Evolutionary conservation across 2,329 filamentous ascomycete species (phyloP).

Genomic region (Venturiaceae sp.): DNA sequence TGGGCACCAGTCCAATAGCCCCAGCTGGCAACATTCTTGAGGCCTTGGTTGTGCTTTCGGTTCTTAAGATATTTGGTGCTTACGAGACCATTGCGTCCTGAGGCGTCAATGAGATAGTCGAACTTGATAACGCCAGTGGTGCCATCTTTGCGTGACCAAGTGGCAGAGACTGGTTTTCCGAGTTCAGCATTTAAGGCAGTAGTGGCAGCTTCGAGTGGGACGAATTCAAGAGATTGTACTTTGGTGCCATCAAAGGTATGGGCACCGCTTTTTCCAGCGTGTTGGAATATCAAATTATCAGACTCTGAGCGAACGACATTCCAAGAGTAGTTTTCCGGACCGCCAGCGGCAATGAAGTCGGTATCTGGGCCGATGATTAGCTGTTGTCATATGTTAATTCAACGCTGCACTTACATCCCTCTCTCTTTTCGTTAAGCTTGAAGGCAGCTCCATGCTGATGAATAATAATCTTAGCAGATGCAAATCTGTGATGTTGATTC

Average conservation of each 20-base stretch:
- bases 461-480: background rate
- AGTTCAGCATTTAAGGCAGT: background rate
- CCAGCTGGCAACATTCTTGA: conserved; percentile 43
- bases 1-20: conserved; percentile 34
- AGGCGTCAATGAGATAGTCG: conserved; percentile 40
- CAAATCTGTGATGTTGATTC: background rate
- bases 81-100: conserved; percentile 34
- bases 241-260: conserved; percentile 11
- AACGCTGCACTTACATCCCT: background rate
- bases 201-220: background rate
- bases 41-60: conserved; percentile 33
- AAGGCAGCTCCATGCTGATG: conserved; percentile 11
- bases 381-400: background rate
- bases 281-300: conserved; percentile 19
- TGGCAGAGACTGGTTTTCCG: conserved; percentile 10
- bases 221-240: conserved; percentile 11
- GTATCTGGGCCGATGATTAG: conserved; percentile 10
- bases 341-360: conserved; percentile 16
- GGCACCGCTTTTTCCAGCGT: conserved; percentile 18
- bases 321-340: conserved; percentile 16
- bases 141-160: conserved; percentile 12
- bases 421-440: conserved; percentile 11
- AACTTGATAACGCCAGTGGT: conserved; percentile 31
- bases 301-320: conserved; percentile 21
- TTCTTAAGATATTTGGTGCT: conserved; percentile 41